Percentiles rank a stretch among this genome's conserved stretches.
Evolutionary conservation across 768 basidiomycete species (phyloP).

Genomic region (Boletus tomentosulus): DNA sequence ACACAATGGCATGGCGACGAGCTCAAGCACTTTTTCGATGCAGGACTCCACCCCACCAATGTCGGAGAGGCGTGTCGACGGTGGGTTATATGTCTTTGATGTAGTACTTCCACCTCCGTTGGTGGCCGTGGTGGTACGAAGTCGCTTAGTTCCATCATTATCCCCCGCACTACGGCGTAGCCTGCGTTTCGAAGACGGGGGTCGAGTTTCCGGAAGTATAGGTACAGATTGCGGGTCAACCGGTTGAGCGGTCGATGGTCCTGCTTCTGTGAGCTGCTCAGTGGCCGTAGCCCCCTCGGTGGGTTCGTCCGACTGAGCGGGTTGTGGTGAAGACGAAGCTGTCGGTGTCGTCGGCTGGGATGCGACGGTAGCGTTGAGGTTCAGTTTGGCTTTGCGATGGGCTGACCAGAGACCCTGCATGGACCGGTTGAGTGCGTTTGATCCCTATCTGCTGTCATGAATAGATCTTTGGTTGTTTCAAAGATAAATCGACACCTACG

Average conservation of each 20-base stretch:
- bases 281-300: not conserved
- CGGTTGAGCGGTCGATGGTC: constrained; percentile 8
- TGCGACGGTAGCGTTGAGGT: constrained; percentile 47
- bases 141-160: constrained; percentile 53
- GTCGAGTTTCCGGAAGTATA: constrained; percentile 6
- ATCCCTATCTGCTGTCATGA: constrained; percentile 51
- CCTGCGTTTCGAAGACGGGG: constrained; percentile 56
- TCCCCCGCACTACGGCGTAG: constrained; percentile 44
- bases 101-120: constrained; percentile 16
- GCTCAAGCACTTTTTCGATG: constrained; percentile 89
- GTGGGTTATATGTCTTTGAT: constrained; percentile 53
- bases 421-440: constrained; percentile 71
- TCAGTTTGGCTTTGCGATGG: constrained; percentile 62
- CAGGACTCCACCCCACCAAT: constrained; percentile 85
- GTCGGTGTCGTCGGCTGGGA: not conserved
- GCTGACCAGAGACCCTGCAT: constrained; percentile 78
- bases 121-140: constrained; percentile 34
- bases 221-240: not conserved
- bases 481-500: constrained; percentile 5
- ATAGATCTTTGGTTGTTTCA: not conserved
- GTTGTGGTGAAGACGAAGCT: not conserved
- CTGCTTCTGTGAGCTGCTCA: constrained; percentile 14
- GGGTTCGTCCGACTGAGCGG: constrained; percentile 14
- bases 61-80: constrained; percentile 71
- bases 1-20: constrained; percentile 92